Base-by-base conservation (phyloP, 495 filamentous ascomycete species). In the Bryoglossum gracile region DNA sequence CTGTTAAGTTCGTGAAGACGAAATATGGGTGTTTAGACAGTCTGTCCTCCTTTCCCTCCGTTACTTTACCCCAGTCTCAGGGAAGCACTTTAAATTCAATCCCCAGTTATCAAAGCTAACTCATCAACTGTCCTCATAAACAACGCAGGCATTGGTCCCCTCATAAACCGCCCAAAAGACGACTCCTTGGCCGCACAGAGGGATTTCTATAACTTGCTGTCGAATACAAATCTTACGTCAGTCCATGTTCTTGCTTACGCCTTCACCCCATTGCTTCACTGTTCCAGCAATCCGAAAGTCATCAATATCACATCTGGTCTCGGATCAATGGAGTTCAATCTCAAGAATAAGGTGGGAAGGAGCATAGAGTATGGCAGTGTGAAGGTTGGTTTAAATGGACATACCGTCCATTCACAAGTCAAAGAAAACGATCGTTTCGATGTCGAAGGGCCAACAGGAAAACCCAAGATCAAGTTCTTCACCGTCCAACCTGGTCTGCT, bases 21-120 rank as follows among this genome's bases (percentile, higher is more conserved):
- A 68, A 75, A 44, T 59, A 67, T 37, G 73, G 79, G 38, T 78
- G 76, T 40, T 33, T 70, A 26, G 55, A 58, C 21, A 66, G 44
- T 59, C 18, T 30, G 25, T 51, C 50, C 62, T 34, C 18, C 2
- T 23, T n/a, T n/a, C n/a, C n/a, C n/a, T n/a, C n/a, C n/a, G n/a
- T n/a, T n/a, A n/a, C n/a, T n/a, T n/a, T n/a, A n/a, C n/a, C n/a
- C n/a, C n/a, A n/a, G n/a, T 9, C 26, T 46, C 11, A 14, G 13
- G 13, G 16, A 4, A 34, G 6, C 13, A 34, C n/a, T n/a, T n/a
- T n/a, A n/a, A n/a, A n/a, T n/a, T n/a, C n/a, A n/a, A n/a, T n/a
- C n/a, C n/a, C n/a, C n/a, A n/a, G n/a, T n/a, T n/a, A n/a, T n/a
- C n/a, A n/a, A 9, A n/a, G 41, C 26, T n/a, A n/a, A n/a, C n/a